These are phyloP conservation scores for Arthromyces matolae DNA, from an alignment of 768 basidiomycete species.

Conservation along the genomic window DNA sequence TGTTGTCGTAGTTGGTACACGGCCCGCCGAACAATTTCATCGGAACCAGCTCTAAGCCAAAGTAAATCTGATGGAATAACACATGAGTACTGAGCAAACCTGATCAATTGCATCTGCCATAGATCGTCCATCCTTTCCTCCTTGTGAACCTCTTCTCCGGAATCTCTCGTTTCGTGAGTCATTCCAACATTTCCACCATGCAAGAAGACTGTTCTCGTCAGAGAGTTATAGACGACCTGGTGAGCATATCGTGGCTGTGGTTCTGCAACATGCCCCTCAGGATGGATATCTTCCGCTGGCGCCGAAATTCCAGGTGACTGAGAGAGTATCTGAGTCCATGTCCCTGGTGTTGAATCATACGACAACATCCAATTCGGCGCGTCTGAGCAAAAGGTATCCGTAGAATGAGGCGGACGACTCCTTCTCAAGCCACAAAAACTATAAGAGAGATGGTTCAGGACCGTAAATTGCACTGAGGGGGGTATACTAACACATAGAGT, in stretches of 20 bases:
- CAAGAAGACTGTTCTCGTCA: conserved; percentile 53
- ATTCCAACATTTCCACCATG: conserved; percentile 75
- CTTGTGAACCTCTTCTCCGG: conserved; percentile 25
- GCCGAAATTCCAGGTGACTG: conserved; percentile 18
- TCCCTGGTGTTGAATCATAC: conserved; percentile 56
- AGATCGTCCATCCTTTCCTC: conserved; percentile 69
- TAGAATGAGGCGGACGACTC: conserved; percentile 35
- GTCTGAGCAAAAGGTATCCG: conserved; percentile 42
- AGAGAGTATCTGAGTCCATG: conserved; percentile 59
- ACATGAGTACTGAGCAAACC: conserved; percentile 38
- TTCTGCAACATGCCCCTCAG: conserved; percentile 23
- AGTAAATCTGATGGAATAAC: neutral
- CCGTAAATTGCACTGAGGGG: neutral
- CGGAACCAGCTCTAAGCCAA: conserved; percentile 48
- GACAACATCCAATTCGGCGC: conserved; percentile 67
- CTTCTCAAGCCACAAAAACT: conserved; percentile 65
- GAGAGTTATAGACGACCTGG: conserved; percentile 70
- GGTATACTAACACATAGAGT: conserved; percentile 64
- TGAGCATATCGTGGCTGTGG: conserved; percentile 73
- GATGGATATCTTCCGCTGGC: neutral
- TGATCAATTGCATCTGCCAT: conserved; percentile 67
- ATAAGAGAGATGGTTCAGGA: neutral
- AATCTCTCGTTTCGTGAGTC: conserved; percentile 16
- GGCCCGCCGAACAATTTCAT: conserved; percentile 62
- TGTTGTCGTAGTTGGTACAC: conserved; percentile 66